These are phyloP conservation scores for Mycena polygramma DNA, from an alignment of 768 basidiomycete species.

Conservation along the genomic window DNA sequence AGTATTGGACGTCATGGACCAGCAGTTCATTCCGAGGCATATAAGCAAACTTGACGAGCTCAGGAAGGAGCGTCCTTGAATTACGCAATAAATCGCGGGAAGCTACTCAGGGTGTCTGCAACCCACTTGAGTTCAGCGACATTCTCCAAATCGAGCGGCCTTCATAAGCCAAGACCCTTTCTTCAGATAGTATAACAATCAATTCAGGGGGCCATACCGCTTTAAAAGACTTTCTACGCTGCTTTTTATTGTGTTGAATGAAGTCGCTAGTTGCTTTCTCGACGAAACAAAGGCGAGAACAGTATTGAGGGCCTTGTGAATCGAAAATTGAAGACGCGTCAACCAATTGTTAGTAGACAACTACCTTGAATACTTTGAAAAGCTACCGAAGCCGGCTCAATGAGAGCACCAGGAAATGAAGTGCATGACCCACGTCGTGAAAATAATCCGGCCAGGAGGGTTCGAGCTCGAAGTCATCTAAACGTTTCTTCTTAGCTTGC, in stretches of 20 bases:
- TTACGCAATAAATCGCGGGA: neutral
- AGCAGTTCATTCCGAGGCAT: slow-evolving; percentile 74
- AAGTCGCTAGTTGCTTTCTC: slow-evolving; percentile 83
- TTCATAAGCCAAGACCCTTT: slow-evolving; percentile 45
- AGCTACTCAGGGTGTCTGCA: slow-evolving; percentile 21
- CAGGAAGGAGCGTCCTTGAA: slow-evolving; percentile 82
- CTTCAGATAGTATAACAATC: slow-evolving; percentile 8
- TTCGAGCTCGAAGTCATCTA: slow-evolving; percentile 35
- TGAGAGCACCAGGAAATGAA: slow-evolving; percentile 6
- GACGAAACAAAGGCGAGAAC: slow-evolving; percentile 90
- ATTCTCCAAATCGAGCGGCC: slow-evolving; percentile 81
- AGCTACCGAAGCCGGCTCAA: slow-evolving; percentile 32
- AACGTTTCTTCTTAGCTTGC: slow-evolving; percentile 38
- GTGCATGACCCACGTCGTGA: slow-evolving; percentile 56
- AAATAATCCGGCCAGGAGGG: slow-evolving; percentile 76
- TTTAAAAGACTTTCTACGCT: slow-evolving; percentile 88
- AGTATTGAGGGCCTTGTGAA: slow-evolving; percentile 82
- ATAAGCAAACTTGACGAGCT: slow-evolving; percentile 86
- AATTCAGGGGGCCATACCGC: slow-evolving; percentile 57
- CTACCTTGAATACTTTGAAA: slow-evolving; percentile 61
- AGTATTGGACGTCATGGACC: slow-evolving; percentile 58
- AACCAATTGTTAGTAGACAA: slow-evolving; percentile 18
- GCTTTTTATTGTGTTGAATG: slow-evolving; percentile 78
- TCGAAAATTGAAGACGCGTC: neutral
- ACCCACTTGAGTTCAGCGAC: slow-evolving; percentile 87